Conservation (phyloP, 2,329 filamentous ascomycete species). For the Beauveria bassiana region DNA sequence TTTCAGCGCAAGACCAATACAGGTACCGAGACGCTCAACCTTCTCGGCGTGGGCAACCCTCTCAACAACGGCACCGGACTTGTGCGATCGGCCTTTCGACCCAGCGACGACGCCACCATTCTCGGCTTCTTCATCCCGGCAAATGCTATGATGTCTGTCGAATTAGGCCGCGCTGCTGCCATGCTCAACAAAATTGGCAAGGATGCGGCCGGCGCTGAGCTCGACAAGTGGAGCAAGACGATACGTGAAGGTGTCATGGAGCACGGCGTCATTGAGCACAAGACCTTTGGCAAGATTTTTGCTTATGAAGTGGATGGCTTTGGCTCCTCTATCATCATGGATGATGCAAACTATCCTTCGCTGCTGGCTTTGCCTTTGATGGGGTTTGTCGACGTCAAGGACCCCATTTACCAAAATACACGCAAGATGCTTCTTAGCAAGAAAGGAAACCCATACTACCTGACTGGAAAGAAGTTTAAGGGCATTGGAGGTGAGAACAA, state of each 20-base stretch:
- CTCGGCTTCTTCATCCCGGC: slow-evolving; percentile 91
- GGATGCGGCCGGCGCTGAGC: slow-evolving; percentile 40
- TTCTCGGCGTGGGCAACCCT: slow-evolving; percentile 84
- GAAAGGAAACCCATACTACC: slow-evolving; percentile 78
- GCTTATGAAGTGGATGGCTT: slow-evolving; percentile 86
- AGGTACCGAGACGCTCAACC: slow-evolving; percentile 83
- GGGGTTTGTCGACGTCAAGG: slow-evolving; percentile 59
- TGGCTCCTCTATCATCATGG: slow-evolving; percentile 75
- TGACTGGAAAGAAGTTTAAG: slow-evolving; percentile 66
- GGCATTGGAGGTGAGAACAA: slow-evolving; percentile 71
- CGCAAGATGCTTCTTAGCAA: slow-evolving; percentile 65
- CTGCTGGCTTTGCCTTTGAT: slow-evolving; percentile 70
- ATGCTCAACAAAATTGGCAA: slow-evolving; percentile 59
- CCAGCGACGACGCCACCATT: slow-evolving; percentile 91
- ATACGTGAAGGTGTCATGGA: slow-evolving; percentile 76
- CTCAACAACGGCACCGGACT: slow-evolving; percentile 77
- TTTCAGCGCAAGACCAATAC: slow-evolving; percentile 74
- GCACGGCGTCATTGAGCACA: slow-evolving; percentile 72
- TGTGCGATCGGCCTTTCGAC: slow-evolving; percentile 84
- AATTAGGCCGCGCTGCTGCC: slow-evolving; percentile 66
- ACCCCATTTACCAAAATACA: slow-evolving; percentile 80
- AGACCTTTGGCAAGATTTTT: slow-evolving; percentile 70
- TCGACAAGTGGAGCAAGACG: slow-evolving; percentile 50
- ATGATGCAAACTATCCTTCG: slow-evolving; percentile 82
- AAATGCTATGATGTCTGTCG: slow-evolving; percentile 93